Base-by-base conservation (phyloP, 2,329 filamentous ascomycete genomes). In the Colletotrichum coccodes region DNA sequence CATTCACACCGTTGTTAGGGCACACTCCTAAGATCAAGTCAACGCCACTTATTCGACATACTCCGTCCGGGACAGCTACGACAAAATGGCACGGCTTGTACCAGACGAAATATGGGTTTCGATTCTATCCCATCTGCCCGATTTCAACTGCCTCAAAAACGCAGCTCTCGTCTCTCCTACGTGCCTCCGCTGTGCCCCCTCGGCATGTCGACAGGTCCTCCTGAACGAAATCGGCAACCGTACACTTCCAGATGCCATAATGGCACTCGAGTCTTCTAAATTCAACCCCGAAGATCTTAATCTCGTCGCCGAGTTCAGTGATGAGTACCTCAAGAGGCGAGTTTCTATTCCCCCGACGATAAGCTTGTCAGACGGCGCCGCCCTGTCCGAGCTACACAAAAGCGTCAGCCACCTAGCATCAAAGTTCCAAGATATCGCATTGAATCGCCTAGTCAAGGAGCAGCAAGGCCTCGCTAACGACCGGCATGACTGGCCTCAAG, bases 91-190 rank as follows among this genome's bases (percentile, higher is more conserved):
- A 14, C 46, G 28, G 11, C 34, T 18, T 11, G 21, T 50, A 44
- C 66, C 66, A 16, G 66, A 69, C n/a, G 66, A 69, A 18, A 40
- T 66, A 28, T 69, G 61, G 56, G 56, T 69, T 26, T 42, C 56
- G n/a, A 30, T 69, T 4, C 56, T 66, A 3, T 69, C 66, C 6
- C 21, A 54, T 11, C 42, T 69, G 5, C 62, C 66, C 14, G 49
- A 60, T n/a, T 66, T 66, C 40, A 44, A 36, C 40, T 42, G 23
- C 26, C 56, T 66, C 21, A 66, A 7, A 26, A 60, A 60, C n/a
- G 50, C 62, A 49, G 66, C 66, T 34, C 66, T 69, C 18, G 44
- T 44, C 4, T 69, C 34, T 30, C 28, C 36, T 11, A 56, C n/a
- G 21, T 42, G 54, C 34, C 49, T 69, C 18, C 61, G 66, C 7